Evolutionary conservation across 352 stramenopile species (phyloP), one percentile per base, ranked within the genome.

Genomic region (Phytophthora cactorum): DNA sequence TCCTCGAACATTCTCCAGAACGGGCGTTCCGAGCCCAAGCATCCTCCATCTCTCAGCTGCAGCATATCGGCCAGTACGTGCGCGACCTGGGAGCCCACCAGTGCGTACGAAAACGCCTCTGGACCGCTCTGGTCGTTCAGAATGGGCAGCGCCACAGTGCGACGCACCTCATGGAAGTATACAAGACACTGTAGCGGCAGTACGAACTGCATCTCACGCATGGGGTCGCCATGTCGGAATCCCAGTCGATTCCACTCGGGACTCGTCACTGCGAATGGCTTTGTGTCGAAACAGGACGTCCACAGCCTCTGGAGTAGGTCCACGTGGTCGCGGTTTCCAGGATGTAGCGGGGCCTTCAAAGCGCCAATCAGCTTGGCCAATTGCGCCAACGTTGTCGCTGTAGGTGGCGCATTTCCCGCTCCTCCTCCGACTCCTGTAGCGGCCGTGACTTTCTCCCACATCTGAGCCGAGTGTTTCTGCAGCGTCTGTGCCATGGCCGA

Each of bases 1-100:
- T 96, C 88, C 53, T 96, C 88, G 70, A 96, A 96, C 1, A 94
- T 71, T 7, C 82, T 84, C 88, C 88, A 96, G 63, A 94, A 96
- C 27, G 86, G 84, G 7, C 86, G 82, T 66, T 93, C 88, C 0
- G 76, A 78, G 8, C 86, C 88, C 15, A 96, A 63, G 54, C 86
- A 96, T 4, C 75, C 79, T 7, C 88, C 88, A 41, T 92, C 85
- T 53, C 78, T 80, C 8, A 96, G 72, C 61, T 96, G 84, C 43
- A 96, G 66, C 58, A 93, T 59, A 28, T 96, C 84, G 0, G 83
- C 72, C 8, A 92, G 58, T 31, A 94, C 54, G 22, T 87, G 89
- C 1, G 75, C 66, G 17, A 96, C 72, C 50, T 84, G 72, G 7
- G 79, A 79, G 4, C 70, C 80, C 0, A 89, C 72, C 11, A 88